These are phyloP conservation scores for Acacia pycnantha DNA, from an alignment of 331 rosid species.

Conservation along the genomic window DNA sequence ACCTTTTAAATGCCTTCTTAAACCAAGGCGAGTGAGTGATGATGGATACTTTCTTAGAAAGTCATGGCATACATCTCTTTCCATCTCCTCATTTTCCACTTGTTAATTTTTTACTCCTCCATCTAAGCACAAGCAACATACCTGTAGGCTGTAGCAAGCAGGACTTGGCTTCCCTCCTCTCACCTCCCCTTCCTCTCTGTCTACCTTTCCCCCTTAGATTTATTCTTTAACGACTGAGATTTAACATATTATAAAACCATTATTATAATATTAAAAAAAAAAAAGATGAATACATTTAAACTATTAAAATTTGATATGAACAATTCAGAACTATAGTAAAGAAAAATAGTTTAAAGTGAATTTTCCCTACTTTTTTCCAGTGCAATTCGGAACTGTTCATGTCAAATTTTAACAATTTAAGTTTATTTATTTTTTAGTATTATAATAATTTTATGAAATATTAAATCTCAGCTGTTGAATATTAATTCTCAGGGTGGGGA, in stretches of 20 bases:
- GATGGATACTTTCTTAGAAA: not conserved
- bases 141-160: conserved; percentile 5
- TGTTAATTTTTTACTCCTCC: not conserved
- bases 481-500: not conserved
- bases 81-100: not conserved
- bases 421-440: not conserved
- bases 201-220: not conserved
- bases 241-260: no score
- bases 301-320: not conserved
- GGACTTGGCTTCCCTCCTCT: not conserved
- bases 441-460: not conserved
- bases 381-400: not conserved
- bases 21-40: not conserved
- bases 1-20: conserved; percentile 1
- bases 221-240: no score
- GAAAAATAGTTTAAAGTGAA: not conserved
- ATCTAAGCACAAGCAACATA: not conserved
- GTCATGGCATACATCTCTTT: not conserved
- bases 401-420: not conserved
- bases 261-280: no score
- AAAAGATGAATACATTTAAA: no score
- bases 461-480: not conserved
- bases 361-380: not conserved
- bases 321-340: no score
- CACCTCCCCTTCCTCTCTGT: not conserved